Evolutionary conservation across 2,329 filamentous ascomycete species (phyloP), one percentile per base, ranked within the genome.

Genomic region (Trichothecium roseum): DNA sequence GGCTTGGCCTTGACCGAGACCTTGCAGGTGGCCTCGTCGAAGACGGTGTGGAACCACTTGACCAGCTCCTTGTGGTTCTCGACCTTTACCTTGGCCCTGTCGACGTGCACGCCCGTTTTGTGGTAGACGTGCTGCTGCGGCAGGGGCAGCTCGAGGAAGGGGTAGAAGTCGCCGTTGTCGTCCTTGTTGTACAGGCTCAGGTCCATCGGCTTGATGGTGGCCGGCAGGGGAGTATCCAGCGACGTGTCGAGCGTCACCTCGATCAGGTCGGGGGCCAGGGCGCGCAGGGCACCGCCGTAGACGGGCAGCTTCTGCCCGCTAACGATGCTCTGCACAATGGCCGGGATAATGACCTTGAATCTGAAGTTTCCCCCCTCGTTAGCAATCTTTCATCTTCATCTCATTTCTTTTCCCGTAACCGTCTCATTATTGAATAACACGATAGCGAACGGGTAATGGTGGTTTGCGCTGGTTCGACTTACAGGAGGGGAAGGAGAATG

Each of bases 401-500:
- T 14, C 15, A 32, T 32, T 16, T 8, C 15, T 15, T 10, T 15
- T 8, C 8, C 8, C 7, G 10, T 10, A 32, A 17, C 13, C 17
- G 17, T 9, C 15, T 13, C 7, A 32, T 17, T 18, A 8, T 32
- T 8, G 17, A 14, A 12, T 9, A 12, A 29, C 8, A 3, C n/a
- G 3, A n/a, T 29, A 29, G 28, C 9, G 1, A 3, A 3, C 9
- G 10, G n/a, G 9, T 6, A 29, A 13, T 16, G 8, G 13, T 3
- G 14, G 5, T 27, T 3, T 12, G n/a, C 4, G n/a, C n/a, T 5
- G 6, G 18, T 8, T 10, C 5, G 18, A 56, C 63, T 53, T 51
- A 69, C 65, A 68, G 41, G 14, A 69, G 45, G 1, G 66, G 65
- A 4, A 69, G 40, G 4, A 68, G 43, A 16, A 68, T 67, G 5